phyloP scores from a whole-genome alignment of 1,284 basidiomycete genomes.

The Flammula alnicola region DNA sequence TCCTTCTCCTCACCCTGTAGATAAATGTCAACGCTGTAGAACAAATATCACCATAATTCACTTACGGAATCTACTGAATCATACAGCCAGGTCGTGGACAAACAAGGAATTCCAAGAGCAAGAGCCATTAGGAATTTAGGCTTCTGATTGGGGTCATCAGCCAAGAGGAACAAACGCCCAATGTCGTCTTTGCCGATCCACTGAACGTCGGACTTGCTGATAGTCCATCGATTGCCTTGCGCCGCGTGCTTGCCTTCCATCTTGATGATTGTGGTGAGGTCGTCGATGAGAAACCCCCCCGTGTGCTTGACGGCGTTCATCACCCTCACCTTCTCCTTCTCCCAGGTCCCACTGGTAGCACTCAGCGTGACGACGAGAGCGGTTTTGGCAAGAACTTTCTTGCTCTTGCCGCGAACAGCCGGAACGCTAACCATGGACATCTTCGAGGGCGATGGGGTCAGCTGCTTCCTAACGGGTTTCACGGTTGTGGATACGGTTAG shows the following conservation, averaged over 20 bases:
- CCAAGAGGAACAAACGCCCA: slow-evolving; percentile 70
- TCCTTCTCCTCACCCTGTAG: slow-evolving; percentile 44
- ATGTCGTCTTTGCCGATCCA: slow-evolving; percentile 46
- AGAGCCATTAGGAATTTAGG: slow-evolving; percentile 83
- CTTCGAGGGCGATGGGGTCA: slow-evolving; percentile 52
- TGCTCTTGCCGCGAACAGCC: slow-evolving; percentile 34
- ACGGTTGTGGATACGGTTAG: slow-evolving; percentile 47
- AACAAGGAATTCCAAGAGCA: slow-evolving; percentile 85
- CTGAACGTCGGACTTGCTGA: slow-evolving; percentile 49
- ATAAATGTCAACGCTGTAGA: slow-evolving; percentile 13
- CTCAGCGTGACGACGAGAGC: slow-evolving; percentile 55
- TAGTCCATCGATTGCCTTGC: slow-evolving; percentile 55
- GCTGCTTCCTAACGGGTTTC: slow-evolving; percentile 28
- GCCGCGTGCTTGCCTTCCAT: slow-evolving; percentile 53
- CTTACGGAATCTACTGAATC: slow-evolving; percentile 48
- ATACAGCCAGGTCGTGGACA: slow-evolving; percentile 67
- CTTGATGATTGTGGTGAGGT: slow-evolving; percentile 70
- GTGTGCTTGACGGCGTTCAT: slow-evolving; percentile 50
- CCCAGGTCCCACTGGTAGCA: slow-evolving; percentile 36
- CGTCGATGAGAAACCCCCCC: slow-evolving; percentile 67
- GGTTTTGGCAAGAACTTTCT: slow-evolving; percentile 48
- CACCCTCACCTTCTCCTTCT: slow-evolving; percentile 44
- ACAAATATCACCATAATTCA: neutral
- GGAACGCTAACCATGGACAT: slow-evolving; percentile 30
- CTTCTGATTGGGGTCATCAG: slow-evolving; percentile 67